phyloP scores from a whole-genome alignment of 2,329 filamentous ascomycete genomes.

The Penicillium sp. region DNA sequence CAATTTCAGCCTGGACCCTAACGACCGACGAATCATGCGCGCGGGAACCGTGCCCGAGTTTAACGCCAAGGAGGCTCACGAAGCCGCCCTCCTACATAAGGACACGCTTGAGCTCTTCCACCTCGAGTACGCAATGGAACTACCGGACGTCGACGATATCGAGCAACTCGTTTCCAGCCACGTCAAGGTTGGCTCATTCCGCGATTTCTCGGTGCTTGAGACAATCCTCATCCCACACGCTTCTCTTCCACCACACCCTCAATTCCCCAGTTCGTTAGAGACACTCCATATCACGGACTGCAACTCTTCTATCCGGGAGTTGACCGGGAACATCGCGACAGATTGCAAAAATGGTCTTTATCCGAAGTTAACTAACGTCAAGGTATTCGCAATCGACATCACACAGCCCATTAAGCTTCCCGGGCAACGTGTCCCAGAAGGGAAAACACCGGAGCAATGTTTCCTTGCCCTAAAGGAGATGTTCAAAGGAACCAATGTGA shows the following conservation, averaged over 20 bases:
- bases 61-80: conserved; percentile 14
- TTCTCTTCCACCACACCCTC: conserved; percentile 23
- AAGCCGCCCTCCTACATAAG: conserved; percentile 23
- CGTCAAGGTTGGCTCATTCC: conserved; percentile 21
- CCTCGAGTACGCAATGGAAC: conserved; percentile 12
- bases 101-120: conserved; percentile 17
- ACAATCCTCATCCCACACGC: conserved; percentile 18
- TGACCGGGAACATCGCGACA: conserved; percentile 20
- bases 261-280: conserved; percentile 20
- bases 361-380: conserved; percentile 17
- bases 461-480: conserved; percentile 13
- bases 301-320: conserved; percentile 21
- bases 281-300: conserved; percentile 23
- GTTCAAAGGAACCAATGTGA: conserved; percentile 21
- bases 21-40: neutral
- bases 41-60: conserved; percentile 5
- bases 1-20: conserved; percentile 10
- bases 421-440: conserved; percentile 16
- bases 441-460: conserved; percentile 19
- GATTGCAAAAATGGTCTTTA: conserved; percentile 22
- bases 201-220: conserved; percentile 22
- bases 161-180: conserved; percentile 4
- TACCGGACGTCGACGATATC: neutral
- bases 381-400: conserved; percentile 21
- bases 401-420: conserved; percentile 15